Evolutionary conservation across 1,284 basidiomycete species (phyloP).

Genomic region (Heterobasidion parviporum): DNA sequence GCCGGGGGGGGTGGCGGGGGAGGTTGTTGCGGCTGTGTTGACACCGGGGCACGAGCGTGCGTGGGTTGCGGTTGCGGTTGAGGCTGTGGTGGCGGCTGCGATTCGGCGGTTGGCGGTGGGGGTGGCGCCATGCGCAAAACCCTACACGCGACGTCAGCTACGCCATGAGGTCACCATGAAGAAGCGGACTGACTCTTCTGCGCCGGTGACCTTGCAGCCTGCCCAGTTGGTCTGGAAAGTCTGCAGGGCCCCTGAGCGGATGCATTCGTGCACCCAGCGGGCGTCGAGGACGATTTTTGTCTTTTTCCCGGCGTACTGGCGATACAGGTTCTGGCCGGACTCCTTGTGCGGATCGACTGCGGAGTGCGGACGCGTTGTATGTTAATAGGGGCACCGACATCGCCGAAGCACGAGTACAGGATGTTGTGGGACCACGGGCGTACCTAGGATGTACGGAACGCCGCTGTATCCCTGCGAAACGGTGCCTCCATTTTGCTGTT

Average conservation of each 20-base stretch:
- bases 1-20: background rate
- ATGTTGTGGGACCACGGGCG: conserved; percentile 14
- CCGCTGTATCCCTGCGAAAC: conserved; percentile 67
- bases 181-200: conserved; percentile 44
- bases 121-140: background rate
- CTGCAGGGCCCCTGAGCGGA: conserved; percentile 56
- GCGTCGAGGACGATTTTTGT: conserved; percentile 65
- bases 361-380: background rate
- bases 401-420: background rate
- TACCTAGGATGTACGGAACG: conserved; percentile 70
- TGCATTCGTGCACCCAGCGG: conserved; percentile 68
- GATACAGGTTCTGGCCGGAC: conserved; percentile 72
- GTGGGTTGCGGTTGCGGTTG: background rate
- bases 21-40: background rate
- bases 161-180: background rate
- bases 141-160: background rate
- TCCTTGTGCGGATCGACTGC: conserved; percentile 68
- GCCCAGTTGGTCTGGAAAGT: conserved; percentile 70
- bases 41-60: background rate
- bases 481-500: conserved; percentile 65
- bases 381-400: conserved; percentile 9
- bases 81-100: background rate
- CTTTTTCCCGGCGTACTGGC: conserved; percentile 70
- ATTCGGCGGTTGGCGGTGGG: background rate
- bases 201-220: conserved; percentile 70